These are phyloP conservation scores for Heimioporus sp. DNA, from an alignment of 768 basidiomycete species.

Conservation along the genomic window DNA sequence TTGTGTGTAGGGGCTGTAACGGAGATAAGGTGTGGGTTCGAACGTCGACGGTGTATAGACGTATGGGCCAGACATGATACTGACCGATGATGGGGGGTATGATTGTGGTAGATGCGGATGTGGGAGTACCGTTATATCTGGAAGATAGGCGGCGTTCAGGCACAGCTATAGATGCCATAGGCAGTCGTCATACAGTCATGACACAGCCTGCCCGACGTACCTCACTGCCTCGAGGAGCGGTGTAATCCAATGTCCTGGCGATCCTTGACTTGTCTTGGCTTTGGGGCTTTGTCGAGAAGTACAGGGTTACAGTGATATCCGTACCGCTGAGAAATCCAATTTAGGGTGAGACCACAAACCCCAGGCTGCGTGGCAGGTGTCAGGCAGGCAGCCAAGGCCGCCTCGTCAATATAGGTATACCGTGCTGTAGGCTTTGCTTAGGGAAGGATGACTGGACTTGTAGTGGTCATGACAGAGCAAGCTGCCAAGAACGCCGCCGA, in stretches of 20 bases:
- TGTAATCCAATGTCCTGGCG: conserved; percentile 2
- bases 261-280: neutral
- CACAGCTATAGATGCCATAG: conserved; percentile 12
- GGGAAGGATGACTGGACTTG: no score
- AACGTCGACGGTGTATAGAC: conserved; percentile 40
- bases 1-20: conserved; percentile 31
- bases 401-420: no score
- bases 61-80: conserved; percentile 41
- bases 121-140: conserved; percentile 15
- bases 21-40: conserved; percentile 34
- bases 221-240: conserved; percentile 18
- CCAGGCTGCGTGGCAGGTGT: no score
- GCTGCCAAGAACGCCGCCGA: no score
- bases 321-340: neutral
- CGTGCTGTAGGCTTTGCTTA: no score
- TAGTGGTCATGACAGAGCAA: no score
- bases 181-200: neutral
- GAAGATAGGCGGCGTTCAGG: conserved; percentile 1
- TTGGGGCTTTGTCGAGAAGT: neutral
- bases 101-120: neutral
- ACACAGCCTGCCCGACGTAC: conserved; percentile 14
- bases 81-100: neutral
- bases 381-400: no score
- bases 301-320: neutral
- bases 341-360: neutral